Evolutionary conservation across 2,329 filamentous ascomycete genomes (phyloP).

Genomic region (Magnaporthales sp.): DNA sequence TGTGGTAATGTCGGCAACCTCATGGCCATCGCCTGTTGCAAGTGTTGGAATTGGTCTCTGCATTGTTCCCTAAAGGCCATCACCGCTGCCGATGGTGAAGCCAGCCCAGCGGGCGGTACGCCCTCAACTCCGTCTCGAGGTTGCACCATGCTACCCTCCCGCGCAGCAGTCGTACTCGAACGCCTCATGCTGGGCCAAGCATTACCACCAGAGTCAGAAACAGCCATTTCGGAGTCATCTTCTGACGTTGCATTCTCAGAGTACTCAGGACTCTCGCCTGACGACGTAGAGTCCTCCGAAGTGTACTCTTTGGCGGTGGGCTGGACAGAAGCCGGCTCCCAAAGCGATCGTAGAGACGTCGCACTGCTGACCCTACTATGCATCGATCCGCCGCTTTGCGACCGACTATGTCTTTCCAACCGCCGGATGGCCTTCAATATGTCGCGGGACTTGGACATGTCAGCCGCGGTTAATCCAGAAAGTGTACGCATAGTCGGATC

Average conservation of each 20-base stretch:
- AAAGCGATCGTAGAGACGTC: constrained; percentile 57
- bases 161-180: not conserved
- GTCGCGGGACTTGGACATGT: constrained; percentile 58
- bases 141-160: constrained; percentile 9
- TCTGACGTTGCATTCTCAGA: constrained; percentile 35
- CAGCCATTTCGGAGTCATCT: constrained; percentile 24
- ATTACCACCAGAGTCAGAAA: constrained; percentile 27
- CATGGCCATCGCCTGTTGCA: constrained; percentile 63
- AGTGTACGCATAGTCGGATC: constrained; percentile 62
- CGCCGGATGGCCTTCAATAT: constrained; percentile 56
- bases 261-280: constrained; percentile 31
- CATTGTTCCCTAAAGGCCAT: constrained; percentile 67
- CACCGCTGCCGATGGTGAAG: constrained; percentile 53
- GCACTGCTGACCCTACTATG: constrained; percentile 58
- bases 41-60: constrained; percentile 63
- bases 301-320: constrained; percentile 30
- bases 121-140: constrained; percentile 15
- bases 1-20: constrained; percentile 58
- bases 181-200: constrained; percentile 29
- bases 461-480: constrained; percentile 60
- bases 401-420: constrained; percentile 53
- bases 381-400: constrained; percentile 54
- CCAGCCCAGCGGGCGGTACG: constrained; percentile 27
- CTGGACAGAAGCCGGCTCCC: constrained; percentile 43
- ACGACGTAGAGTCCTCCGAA: constrained; percentile 26